Evolutionary conservation across 176 grass and related monocot species (phyloP).

Genomic region (Oryza longistaminata): DNA sequence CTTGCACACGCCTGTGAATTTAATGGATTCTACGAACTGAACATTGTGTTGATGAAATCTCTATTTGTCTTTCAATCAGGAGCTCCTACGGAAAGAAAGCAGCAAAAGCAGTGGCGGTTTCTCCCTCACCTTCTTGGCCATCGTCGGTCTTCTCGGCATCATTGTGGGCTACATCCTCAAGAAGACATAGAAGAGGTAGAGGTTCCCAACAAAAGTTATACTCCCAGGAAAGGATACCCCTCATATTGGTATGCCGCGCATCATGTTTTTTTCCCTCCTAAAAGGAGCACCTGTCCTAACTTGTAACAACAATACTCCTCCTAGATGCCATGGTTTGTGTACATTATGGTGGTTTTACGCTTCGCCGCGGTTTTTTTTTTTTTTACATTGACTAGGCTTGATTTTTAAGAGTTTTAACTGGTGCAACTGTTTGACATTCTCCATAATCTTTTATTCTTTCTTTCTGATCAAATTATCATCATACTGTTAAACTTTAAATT

Average conservation of each 20-base stretch:
- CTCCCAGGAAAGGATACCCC: constrained; percentile 41
- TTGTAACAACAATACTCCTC: constrained; percentile 37
- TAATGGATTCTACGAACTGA: neutral
- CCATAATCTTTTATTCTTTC: constrained; percentile 46
- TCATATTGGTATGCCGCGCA: constrained; percentile 14
- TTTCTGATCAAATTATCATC: neutral
- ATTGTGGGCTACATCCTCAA: constrained; percentile 79
- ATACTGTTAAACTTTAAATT: neutral
- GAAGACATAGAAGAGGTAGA: constrained; percentile 60
- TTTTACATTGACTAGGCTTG: constrained; percentile 41
- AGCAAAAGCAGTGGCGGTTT: constrained; percentile 52
- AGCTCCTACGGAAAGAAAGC: constrained; percentile 74
- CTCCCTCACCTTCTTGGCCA: constrained; percentile 78
- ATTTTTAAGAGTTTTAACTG: constrained; percentile 31
- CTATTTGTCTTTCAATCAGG: constrained; percentile 47
- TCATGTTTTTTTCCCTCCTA: constrained; percentile 44
- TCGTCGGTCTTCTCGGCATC: constrained; percentile 72
- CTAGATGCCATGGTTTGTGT: constrained; percentile 52
- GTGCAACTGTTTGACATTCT: neutral
- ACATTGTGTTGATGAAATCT: constrained; percentile 4
- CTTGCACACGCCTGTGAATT: neutral
- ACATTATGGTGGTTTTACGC: constrained; percentile 41
- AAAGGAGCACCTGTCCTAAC: constrained; percentile 47
- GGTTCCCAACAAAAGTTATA: constrained; percentile 19
- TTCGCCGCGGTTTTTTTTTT: neutral